phyloP scores from a whole-genome alignment of 805 yeast species.

The Ogataea naganishii region DNA sequence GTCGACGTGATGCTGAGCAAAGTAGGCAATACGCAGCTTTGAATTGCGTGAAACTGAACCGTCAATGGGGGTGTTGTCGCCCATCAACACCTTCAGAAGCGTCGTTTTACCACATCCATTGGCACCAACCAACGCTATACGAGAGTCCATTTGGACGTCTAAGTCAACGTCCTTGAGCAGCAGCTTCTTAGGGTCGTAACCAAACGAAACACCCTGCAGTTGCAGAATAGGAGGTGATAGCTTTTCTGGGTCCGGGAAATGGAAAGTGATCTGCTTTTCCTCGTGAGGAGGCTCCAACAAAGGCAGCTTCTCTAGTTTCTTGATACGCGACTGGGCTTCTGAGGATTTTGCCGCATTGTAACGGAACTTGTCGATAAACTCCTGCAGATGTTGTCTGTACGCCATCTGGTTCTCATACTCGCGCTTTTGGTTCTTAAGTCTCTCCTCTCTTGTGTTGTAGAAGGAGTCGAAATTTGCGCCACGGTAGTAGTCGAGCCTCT shows the following conservation, averaged over 20 bases:
- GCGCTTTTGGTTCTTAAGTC: constrained; percentile 84
- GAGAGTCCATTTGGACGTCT: constrained; percentile 86
- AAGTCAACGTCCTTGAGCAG: constrained; percentile 72
- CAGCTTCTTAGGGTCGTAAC: constrained; percentile 60
- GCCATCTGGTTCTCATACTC: constrained; percentile 99
- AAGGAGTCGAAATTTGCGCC: constrained; percentile 91
- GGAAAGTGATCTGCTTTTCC: constrained; percentile 75
- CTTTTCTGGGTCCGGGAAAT: constrained; percentile 91
- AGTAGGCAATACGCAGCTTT: constrained; percentile 87
- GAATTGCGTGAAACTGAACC: constrained; percentile 79
- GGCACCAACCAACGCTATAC: constrained; percentile 97
- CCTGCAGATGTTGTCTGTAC: constrained; percentile 85
- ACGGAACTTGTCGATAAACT: constrained; percentile 90
- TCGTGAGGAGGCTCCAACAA: constrained; percentile 90
- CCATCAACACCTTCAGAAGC: constrained; percentile 77
- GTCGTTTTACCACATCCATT: constrained; percentile 99
- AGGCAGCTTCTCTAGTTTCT: constrained; percentile 92
- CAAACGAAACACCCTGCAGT: constrained; percentile 78
- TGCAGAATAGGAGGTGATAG: constrained; percentile 91
- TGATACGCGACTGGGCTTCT: constrained; percentile 97
- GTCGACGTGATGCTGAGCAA: constrained; percentile 98
- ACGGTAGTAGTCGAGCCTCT: constrained; percentile 89
- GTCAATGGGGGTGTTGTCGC: constrained; percentile 58
- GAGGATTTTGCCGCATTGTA: constrained; percentile 96
- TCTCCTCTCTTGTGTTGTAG: constrained; percentile 89